Base-by-base conservation (phyloP, 2,329 filamentous ascomycete species). In the Colletotrichum tropicale region DNA sequence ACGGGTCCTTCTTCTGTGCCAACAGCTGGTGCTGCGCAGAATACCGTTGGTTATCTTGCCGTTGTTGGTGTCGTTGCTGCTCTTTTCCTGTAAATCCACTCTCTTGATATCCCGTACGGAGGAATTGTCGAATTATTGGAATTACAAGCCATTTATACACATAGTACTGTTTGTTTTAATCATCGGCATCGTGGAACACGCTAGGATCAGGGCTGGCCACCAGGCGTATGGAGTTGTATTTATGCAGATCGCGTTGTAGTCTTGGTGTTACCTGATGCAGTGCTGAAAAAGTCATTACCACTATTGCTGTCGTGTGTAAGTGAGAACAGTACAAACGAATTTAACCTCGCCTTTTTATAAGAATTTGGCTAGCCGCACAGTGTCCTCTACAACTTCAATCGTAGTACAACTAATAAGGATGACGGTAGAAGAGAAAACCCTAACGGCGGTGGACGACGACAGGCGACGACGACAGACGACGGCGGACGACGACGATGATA, bases 41-140 rank as follows among this genome's bases (percentile, higher is more conserved):
- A 83, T 55, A 83, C 82, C 34, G 81, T 81, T 55, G 82, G 83
- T 26, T 80, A 84, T 13, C 76, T 84, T 34, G 87, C 83, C 8
- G 80, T 83, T 15, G 79, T 85, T 28, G 88, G 86, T 26, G 73
- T 87, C 36, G 78, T 84, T 12, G 86, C 82, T 62, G 86, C 81
- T 70, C 86, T 83, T 78, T 80, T 89, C 73, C 74, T 89, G 69
- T 89, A 85, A 85, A 64, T 2, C 0, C 26, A 43, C 34, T 64
- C 15, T 64, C n/a, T 21, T 64, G 28, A 15, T 32, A 34, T 58
- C 55, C 55, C 0, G 58, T 9, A 43, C 24, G 21, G 32, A n/a
- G 36, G 61, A 38, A 34, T 15, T 8, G 12, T 36, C 28, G 30
- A 32, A 36, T 24, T 10, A 24, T 26, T 36, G 55, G 55, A 28